Conservation (phyloP, 116 monocot species). For the Papilionanthe hybrid region DNA sequence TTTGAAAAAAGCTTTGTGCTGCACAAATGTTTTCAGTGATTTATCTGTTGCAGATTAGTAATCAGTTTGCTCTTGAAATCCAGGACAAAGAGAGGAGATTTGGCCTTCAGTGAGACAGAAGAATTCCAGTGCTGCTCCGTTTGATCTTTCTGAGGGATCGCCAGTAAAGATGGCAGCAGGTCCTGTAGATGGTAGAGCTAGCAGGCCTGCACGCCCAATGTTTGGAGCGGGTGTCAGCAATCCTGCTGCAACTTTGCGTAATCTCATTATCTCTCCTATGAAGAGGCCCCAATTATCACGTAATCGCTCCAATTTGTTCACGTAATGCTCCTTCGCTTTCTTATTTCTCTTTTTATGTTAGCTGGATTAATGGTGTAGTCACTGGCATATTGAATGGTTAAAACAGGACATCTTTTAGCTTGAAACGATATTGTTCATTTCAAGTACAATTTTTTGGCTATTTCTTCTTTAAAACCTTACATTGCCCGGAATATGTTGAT, state of each 20-base stretch:
- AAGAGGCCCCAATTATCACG: slow-evolving; percentile 87
- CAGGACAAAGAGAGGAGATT: slow-evolving; percentile 83
- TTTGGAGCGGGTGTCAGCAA: slow-evolving; percentile 66
- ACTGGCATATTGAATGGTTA: neutral
- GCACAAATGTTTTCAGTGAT: slow-evolving; percentile 52
- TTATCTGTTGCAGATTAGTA: slow-evolving; percentile 76
- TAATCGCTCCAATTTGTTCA: slow-evolving; percentile 66
- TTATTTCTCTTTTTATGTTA: neutral
- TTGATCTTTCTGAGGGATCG: slow-evolving; percentile 74
- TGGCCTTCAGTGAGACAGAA: slow-evolving; percentile 63
- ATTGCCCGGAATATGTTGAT: neutral
- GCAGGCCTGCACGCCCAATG: slow-evolving; percentile 32
- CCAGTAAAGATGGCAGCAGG: slow-evolving; percentile 35
- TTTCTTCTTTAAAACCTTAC: no score
- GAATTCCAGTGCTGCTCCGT: slow-evolving; percentile 43
- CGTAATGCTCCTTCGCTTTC: slow-evolving; percentile 39
- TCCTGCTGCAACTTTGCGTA: slow-evolving; percentile 72
- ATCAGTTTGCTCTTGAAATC: slow-evolving; percentile 90
- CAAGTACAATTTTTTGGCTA: no score
- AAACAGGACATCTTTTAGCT: neutral
- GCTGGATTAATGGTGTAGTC: neutral
- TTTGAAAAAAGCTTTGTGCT: slow-evolving; percentile 10
- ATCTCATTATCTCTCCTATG: slow-evolving; percentile 89
- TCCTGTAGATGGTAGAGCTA: slow-evolving; percentile 31
- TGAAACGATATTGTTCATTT: neutral